Percentiles rank a stretch among this genome's conserved stretches.
These are phyloP conservation scores for Yarrowia bubula DNA, from an alignment of 805 yeast genomes.

Conservation along the genomic window DNA sequence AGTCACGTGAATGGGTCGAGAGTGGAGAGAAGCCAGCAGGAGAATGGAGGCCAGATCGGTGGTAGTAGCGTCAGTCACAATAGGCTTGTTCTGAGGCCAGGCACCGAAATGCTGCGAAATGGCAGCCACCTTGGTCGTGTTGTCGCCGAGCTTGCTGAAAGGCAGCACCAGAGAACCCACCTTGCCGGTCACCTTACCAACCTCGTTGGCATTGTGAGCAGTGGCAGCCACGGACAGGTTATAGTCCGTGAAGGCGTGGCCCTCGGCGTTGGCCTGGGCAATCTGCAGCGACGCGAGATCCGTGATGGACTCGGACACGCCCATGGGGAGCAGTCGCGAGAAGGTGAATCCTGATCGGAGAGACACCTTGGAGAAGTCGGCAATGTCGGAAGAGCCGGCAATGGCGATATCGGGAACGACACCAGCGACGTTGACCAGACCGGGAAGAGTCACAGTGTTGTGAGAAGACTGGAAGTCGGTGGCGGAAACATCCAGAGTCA, in stretches of 20 bases:
- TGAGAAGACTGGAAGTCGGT: slow-evolving; percentile 91
- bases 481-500: slow-evolving; percentile 59
- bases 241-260: slow-evolving; percentile 71
- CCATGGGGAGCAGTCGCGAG: slow-evolving; percentile 73
- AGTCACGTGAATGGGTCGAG: slow-evolving; percentile 82
- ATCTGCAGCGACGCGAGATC: slow-evolving; percentile 64
- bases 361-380: slow-evolving; percentile 64
- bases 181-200: slow-evolving; percentile 57
- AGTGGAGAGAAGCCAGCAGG: slow-evolving; percentile 82
- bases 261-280: slow-evolving; percentile 56
- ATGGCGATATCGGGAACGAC: slow-evolving; percentile 67
- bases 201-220: slow-evolving; percentile 59
- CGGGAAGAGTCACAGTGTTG: slow-evolving; percentile 77
- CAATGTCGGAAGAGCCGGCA: slow-evolving; percentile 55
- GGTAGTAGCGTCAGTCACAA: slow-evolving; percentile 87
- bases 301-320: slow-evolving; percentile 59
- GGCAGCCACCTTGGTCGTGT: slow-evolving; percentile 62
- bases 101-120: slow-evolving; percentile 74
- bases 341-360: slow-evolving; percentile 86
- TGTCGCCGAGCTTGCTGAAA: slow-evolving; percentile 63
- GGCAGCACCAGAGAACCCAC: slow-evolving; percentile 84
- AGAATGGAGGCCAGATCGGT: slow-evolving; percentile 91
- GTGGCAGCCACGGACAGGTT: slow-evolving; percentile 82
- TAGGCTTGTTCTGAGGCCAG: slow-evolving; percentile 84
- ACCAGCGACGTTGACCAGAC: slow-evolving; percentile 77